Base-by-base conservation (phyloP, 352 stramenopile genomes). In the Phytophthora capsici region DNA sequence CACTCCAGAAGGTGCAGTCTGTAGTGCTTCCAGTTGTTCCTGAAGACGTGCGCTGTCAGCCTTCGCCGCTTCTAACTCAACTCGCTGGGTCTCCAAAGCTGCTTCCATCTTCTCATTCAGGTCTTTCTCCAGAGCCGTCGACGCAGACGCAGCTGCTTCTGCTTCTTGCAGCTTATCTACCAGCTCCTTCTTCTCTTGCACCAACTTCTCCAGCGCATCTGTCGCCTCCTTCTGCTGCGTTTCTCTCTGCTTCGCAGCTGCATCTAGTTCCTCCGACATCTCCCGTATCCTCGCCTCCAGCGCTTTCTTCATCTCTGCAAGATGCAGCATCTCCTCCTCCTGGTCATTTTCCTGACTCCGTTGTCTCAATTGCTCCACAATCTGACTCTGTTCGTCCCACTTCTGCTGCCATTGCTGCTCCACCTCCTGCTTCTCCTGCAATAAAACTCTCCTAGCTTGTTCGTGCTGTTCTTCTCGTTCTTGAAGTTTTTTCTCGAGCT, bases 401-500 rank as follows among this genome's bases (percentile, higher is more conserved):
- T 59, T 59, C 12, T 58, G 9, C 34, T 63, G 52, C 64, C 52
- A 68, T 30, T 61, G n/a, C 20, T 45, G 17, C 20, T 59, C 38
- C 38, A 57, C 26, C 22, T 70, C 7, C 40, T 73, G 37, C 25
- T 71, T 69, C 22, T 77, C 57, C 20, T 63, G 12, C 23, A 66
- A 30, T 6, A 74, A 25, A 17, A 20, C 22, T 17, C 17, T 41
- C 12, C 45, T 57, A 16, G 38, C 52, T 16, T 40, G 34, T 44
- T 63, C 44, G 23, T 69, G 54, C 32, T 75, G 56, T n/a, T 54
- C 20, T 10, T 72, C 48, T 22, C 69, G 69, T 17, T 75, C 59
- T 9, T 23, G 32, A 32, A 75, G 37, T 46, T 73, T 71, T 44
- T 23, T 60, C 56, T 82, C 61, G 2, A 82, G 62, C 40, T 61